These are phyloP conservation scores for Leptomonas pyrrhocoris DNA, from an alignment of 208 protist genomes.

Conservation along the genomic window DNA sequence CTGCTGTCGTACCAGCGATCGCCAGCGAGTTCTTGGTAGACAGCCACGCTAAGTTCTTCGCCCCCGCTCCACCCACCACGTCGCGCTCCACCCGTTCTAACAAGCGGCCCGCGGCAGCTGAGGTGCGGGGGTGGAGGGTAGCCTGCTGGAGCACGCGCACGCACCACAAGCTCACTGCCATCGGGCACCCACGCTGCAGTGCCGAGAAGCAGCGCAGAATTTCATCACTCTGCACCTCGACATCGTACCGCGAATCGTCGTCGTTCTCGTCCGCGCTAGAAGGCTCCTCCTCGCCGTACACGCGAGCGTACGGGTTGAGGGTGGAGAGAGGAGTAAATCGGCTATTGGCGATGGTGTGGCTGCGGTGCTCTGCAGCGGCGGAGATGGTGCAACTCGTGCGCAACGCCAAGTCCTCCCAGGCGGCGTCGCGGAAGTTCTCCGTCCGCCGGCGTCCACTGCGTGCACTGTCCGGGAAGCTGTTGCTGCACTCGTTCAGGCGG, in stretches of 20 bases:
- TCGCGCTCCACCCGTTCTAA: constrained; percentile 15
- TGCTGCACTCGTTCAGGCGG: not conserved
- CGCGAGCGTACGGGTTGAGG: not conserved
- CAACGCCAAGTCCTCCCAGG: not conserved
- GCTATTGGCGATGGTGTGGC: not conserved
- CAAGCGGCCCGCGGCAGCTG: constrained; percentile 10
- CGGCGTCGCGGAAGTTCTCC: constrained; percentile 9
- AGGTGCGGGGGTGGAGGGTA: constrained; percentile 13
- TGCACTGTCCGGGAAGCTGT: constrained; percentile 6
- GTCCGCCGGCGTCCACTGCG: not conserved
- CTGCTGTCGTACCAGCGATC: not conserved
- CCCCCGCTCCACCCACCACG: not conserved
- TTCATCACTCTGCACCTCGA: constrained; percentile 29
- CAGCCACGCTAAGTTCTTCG: not conserved
- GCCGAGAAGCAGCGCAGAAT: constrained; percentile 24
- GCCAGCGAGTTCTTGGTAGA: not conserved
- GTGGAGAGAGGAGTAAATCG: constrained; percentile 4
- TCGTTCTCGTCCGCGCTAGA: not conserved
- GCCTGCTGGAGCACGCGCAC: constrained; percentile 31
- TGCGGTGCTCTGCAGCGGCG: not conserved
- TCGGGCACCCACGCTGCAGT: constrained; percentile 24
- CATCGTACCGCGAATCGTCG: not conserved
- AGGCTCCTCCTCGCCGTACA: not conserved
- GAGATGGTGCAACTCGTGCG: constrained; percentile 4
- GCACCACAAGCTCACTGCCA: constrained; percentile 31